phyloP scores from a whole-genome alignment of 163 green algal genomes.

The Scenedesmus sp. region DNA sequence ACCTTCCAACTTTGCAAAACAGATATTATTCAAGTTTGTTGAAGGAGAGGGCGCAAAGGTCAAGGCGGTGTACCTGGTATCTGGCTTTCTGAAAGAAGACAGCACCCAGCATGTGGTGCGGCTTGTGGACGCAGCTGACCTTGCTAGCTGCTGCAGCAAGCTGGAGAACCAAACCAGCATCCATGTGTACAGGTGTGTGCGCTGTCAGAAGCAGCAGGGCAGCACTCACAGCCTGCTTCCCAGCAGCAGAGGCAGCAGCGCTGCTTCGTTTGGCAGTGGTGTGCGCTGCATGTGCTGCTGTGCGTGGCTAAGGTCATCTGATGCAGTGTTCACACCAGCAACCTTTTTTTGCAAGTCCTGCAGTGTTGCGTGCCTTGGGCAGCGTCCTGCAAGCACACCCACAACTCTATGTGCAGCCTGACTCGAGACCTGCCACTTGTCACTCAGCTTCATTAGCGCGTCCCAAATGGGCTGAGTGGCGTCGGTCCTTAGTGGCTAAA shows the following conservation, averaged over 20 bases:
- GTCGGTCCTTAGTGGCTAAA: too few species aligned
- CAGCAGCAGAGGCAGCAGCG: neutral
- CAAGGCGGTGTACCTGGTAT: slow-evolving; percentile 71
- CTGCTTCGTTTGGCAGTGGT: too few species aligned
- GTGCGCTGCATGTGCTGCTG: neutral
- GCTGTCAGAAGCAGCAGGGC: neutral
- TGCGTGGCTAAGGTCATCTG: too few species aligned
- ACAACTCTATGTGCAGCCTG: neutral
- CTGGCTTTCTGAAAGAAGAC: slow-evolving; percentile 65
- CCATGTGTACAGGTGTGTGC: slow-evolving; percentile 5
- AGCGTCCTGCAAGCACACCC: neutral
- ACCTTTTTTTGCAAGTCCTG: too few species aligned
- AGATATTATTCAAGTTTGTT: slow-evolving; percentile 72
- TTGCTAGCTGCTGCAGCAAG: slow-evolving; percentile 55
- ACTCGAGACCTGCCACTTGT: neutral
- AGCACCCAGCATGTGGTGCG: slow-evolving; percentile 62
- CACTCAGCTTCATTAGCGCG: too few species aligned
- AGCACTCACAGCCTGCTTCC: neutral
- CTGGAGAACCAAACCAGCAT: slow-evolving; percentile 60
- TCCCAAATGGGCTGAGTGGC: too few species aligned
- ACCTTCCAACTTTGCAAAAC: slow-evolving; percentile 74
- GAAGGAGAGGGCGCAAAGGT: slow-evolving; percentile 71
- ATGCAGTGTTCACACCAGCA: too few species aligned
- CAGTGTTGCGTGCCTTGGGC: too few species aligned
- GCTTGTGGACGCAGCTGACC: slow-evolving; percentile 64